Conservation (phyloP, 179 eudicot species). For the Beta lomatogona region DNA sequence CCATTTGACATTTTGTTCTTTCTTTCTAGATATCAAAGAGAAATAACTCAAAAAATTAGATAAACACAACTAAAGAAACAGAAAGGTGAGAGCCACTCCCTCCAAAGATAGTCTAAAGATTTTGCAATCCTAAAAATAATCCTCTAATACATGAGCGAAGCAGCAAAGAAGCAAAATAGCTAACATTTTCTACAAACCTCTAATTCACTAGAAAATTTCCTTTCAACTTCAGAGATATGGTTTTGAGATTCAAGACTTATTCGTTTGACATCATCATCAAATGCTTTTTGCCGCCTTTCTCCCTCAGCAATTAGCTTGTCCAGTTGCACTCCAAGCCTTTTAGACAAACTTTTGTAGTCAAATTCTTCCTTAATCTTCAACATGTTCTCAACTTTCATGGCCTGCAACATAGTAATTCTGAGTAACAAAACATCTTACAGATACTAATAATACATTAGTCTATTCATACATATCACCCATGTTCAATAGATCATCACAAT, state of each 20-base stretch:
- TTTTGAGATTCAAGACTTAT: slow-evolving; percentile 68
- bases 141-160: slow-evolving; percentile 8
- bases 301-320: slow-evolving; percentile 90
- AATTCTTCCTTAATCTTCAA: slow-evolving; percentile 94
- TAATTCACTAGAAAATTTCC: slow-evolving; percentile 64
- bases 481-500: not conserved
- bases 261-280: slow-evolving; percentile 78
- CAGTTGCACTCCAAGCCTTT: slow-evolving; percentile 83
- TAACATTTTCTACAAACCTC: slow-evolving; percentile 59
- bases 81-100: not conserved
- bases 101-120: not conserved
- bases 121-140: slow-evolving; percentile 16
- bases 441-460: slow-evolving; percentile 2
- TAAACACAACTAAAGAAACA: not conserved
- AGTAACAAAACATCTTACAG: not conserved
- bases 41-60: not conserved
- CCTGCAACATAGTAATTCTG: slow-evolving; percentile 46
- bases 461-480: not conserved
- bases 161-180: slow-evolving; percentile 18
- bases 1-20: slow-evolving; percentile 93
- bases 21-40: slow-evolving; percentile 58
- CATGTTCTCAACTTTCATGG: slow-evolving; percentile 99
- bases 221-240: slow-evolving; percentile 76
- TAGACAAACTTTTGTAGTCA: slow-evolving; percentile 92
- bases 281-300: slow-evolving; percentile 88